Base-by-base conservation (phyloP, 169 alveolate genomes). In the Cryptosporidium ubiquitum region DNA sequence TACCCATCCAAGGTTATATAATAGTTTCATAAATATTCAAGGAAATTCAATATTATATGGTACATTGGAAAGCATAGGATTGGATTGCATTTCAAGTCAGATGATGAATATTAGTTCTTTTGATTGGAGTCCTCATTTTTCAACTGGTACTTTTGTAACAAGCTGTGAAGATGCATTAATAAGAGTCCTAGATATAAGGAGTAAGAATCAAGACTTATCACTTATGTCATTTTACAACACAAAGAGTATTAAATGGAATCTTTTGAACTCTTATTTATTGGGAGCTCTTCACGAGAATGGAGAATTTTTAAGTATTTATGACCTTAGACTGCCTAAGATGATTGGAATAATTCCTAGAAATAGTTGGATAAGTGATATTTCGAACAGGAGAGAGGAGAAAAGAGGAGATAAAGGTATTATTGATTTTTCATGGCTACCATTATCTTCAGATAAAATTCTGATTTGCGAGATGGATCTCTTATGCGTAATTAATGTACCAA, bases 101-200 rank as follows among this genome's bases (percentile, higher is more conserved):
- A 40, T 64, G 66, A 42, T 79, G 75, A 79, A 64, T 16, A 79
- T 79, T 18, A 61, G 42, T 42, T 58, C 89, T 20, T 61, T 79
- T 61, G 75, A 64, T 18, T 79, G 89, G 89, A 79, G 89, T 37
- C 89, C 89, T 35, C 89, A 79, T 39, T 79, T 60, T 14, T 79
- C 75, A 40, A 79, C 89, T 12, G 89, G 89, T 29, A 79, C 89
- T 31, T 79, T 61, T 61, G 89, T 79, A 64, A 79, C 89, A 58
- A 40, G 79, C 23, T 31, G 89, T 61, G 75, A 79, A 14, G 89
- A 79, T 61, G 75, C 79, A 3, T 7, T 79, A 64, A 79, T 79
- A 40, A 57, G 89, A 60, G 29, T 79, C 6, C 61, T 47, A 26
- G 89, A 79, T 61, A 40, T 79, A 16, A 79, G 89, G 61, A 79